Base-by-base conservation (phyloP, 2,329 filamentous ascomycete species). In the Ceratocystis cubensis region DNA sequence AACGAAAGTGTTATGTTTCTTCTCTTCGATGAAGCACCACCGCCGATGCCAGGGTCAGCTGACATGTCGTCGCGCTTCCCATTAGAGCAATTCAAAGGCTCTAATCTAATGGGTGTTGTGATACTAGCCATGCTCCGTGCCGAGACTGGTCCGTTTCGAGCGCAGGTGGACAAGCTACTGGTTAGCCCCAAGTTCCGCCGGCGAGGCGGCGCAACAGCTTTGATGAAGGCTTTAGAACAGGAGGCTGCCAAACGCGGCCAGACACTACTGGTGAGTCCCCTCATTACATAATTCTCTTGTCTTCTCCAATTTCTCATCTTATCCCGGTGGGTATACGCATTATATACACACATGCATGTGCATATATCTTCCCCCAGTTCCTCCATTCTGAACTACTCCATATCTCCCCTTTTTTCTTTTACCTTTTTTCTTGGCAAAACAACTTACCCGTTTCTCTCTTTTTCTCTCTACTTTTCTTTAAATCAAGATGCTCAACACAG, bases 141-240 rank as follows among this genome's bases (percentile, higher is more conserved):
- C 3, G 81, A 87, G 72, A 86, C 84, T 3, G 82, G 79, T 0
- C 77, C 78, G 0, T 83, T 83, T 69, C 76, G 83, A 37, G 82
- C 76, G 2, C 70, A 73, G 8, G 80, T 87, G 1, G 80, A 87
- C 73, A 83, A 84, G 72, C 75, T 87, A 45, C 75, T 87, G 48
- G 77, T 87, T 8, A 79, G 78, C 68, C 80, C 80, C 13, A 75
- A 75, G 59, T 80, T 79, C 70, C 76, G 84, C 6, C 72, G 77
- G 1, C 76, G 75, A 61, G 83, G 84, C 3, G 79, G 81, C 61
- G 83, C 82, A 2, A 79, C 74, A 69, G 72, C 73, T 22, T 71
- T 87, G 70, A 79, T 87, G 74, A 71, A 67, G 25, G 77, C 77
- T n/a, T 69, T 86, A n/a, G 83, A 88, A 72, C 73, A 72, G 3